Conservation (phyloP, 1,284 basidiomycete genomes). For the Microbotryum violaceum region DNA sequence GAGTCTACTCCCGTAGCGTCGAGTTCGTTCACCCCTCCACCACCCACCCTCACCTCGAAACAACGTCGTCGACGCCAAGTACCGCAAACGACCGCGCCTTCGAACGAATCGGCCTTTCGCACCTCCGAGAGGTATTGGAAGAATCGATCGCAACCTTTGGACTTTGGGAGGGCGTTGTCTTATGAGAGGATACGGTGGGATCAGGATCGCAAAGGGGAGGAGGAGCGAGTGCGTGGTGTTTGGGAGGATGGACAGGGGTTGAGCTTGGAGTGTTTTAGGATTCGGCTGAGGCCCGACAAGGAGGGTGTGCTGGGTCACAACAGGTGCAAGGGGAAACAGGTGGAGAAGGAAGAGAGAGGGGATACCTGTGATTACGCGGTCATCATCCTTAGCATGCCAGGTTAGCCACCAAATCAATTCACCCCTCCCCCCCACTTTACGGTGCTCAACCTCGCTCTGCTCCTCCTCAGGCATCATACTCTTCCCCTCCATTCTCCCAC, state of each 20-base stretch:
- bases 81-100: no score
- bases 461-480: slow-evolving; percentile 61
- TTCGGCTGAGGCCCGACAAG: slow-evolving; percentile 1
- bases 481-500: slow-evolving; percentile 61
- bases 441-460: not conserved
- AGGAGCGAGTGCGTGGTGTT: slow-evolving; percentile 1
- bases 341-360: not conserved
- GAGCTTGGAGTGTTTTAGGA: slow-evolving; percentile 12
- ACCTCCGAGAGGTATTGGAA: slow-evolving; percentile 31
- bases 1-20: no score
- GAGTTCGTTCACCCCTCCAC: no score
- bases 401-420: slow-evolving; percentile 9
- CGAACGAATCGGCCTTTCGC: slow-evolving; percentile 26
- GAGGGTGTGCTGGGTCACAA: slow-evolving; percentile 21
- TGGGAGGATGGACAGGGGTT: slow-evolving; percentile 17
- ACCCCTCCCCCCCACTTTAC: not conserved
- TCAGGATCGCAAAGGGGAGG: not conserved
- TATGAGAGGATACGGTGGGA: slow-evolving; percentile 9
- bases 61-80: no score
- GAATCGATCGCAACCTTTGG: slow-evolving; percentile 5
- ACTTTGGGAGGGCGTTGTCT: slow-evolving; percentile 23
- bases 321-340: slow-evolving; percentile 27
- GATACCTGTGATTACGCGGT: slow-evolving; percentile 14
- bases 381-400: slow-evolving; percentile 26
- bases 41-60: no score